These are phyloP conservation scores for Gypsophila paniculata DNA, from an alignment of 179 eudicot genomes.

Conservation along the genomic window DNA sequence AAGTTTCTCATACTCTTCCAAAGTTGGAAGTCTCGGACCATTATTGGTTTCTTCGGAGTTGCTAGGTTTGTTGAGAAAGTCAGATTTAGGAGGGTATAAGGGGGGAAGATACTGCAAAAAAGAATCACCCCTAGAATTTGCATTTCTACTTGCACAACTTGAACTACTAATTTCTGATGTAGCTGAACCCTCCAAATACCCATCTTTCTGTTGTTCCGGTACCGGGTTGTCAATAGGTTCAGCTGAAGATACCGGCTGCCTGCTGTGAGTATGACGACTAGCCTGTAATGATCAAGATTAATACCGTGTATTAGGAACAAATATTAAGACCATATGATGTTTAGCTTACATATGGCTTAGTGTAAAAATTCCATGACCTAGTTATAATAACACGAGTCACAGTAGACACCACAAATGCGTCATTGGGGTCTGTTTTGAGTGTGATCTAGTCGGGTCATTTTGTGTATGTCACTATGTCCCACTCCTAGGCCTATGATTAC, in stretches of 20 bases:
- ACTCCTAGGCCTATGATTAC: too few relatives aligned
- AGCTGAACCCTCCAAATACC: conserved; percentile 31
- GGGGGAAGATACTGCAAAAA: conserved; percentile 80
- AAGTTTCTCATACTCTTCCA: conserved; percentile 28
- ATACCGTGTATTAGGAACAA: neutral
- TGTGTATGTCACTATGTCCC: too few relatives aligned
- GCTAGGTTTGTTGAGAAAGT: conserved; percentile 28
- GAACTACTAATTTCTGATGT: conserved; percentile 45
- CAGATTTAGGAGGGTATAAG: conserved; percentile 40
- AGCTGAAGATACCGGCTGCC: conserved; percentile 25
- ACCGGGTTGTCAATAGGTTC: conserved; percentile 30
- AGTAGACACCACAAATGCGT: too few relatives aligned
- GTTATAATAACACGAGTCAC: too few relatives aligned
- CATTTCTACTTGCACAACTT: conserved; percentile 42
- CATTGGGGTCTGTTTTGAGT: too few relatives aligned
- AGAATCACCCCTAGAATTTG: conserved; percentile 53
- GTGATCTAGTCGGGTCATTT: too few relatives aligned
- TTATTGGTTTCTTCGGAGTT: conserved; percentile 21
- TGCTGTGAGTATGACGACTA: conserved; percentile 24
- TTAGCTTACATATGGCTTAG: neutral
- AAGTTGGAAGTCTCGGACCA: conserved; percentile 18
- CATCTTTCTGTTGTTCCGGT: conserved; percentile 19
- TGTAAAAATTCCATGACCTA: too few relatives aligned
- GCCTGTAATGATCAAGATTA: conserved; percentile 15
- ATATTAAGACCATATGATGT: neutral